Base-by-base conservation (phyloP, 1,284 basidiomycete genomes). In the Schizophyllum commune region DNA sequence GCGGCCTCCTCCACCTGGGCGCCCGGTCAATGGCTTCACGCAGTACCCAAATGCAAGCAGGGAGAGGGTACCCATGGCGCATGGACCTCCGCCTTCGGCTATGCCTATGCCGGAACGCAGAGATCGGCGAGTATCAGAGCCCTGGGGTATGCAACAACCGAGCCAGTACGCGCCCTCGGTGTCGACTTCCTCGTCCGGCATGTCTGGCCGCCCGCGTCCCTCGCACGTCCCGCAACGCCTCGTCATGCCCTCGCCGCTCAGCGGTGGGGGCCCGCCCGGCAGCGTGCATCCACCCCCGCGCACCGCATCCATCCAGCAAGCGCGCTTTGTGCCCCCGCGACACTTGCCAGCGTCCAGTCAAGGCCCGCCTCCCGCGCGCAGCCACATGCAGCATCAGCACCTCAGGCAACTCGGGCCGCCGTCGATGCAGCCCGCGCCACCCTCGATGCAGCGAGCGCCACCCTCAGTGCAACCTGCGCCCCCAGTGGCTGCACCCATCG, bases 221-320 rank as follows among this genome's bases (percentile, higher is more conserved):
- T 63, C 60, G 5, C 66, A 68, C 53, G 47, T 65, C 17, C 67
- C 67, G 21, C 65, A 63, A 55, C 56, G 64, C 39, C 61, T 68
- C 13, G 65, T 68, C 57, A 68, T 68, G 67, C 67, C 67, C 34
- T 64, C 66, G 4, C 67, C 67, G n/a, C 61, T 68, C n/a, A 17
- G 17, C 5, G 15, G 17, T 17, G 20, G 20, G 3, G 27, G 19
- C 9, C 53, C 53, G 11, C 15, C 15, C 4, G 53, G 53, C n/a
- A 6, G 6, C 11, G 53, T 21, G 53, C 53, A 55, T 3, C 53
- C 53, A 3, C 53, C 53, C 11, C 53, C 53, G 5, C 53, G 53
- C 19, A 19, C 13, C 39, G 39, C 39, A 17, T 47, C 39, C 8
- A 17, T 47, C 5, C 27, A 27, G 39, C 39, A 47, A 17, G 39